These are phyloP conservation scores for Coemansia guatemalensis DNA, from an alignment of 192 early-diverging fungal genomes.

Conservation along the genomic window DNA sequence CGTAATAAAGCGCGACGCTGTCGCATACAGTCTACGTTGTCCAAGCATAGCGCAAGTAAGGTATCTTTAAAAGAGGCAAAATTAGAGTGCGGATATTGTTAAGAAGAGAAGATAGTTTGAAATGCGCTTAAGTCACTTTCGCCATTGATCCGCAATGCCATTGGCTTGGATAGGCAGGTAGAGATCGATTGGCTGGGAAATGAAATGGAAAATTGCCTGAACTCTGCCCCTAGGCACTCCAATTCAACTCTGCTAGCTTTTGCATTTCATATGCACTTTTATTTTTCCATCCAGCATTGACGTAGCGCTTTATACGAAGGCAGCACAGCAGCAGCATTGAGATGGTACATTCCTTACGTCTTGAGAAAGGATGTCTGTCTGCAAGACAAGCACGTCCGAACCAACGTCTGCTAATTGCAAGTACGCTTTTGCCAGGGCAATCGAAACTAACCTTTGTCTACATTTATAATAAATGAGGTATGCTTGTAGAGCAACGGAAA, in stretches of 20 bases:
- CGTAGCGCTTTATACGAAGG: background rate
- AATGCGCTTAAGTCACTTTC: background rate
- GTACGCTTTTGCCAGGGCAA: background rate
- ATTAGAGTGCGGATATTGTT: background rate
- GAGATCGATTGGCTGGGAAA: background rate
- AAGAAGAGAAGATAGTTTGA: background rate
- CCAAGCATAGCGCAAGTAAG: constrained; percentile 19
- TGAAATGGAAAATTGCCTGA: background rate
- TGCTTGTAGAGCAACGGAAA: constrained; percentile 12
- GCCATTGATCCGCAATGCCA: background rate
- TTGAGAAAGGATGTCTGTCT: background rate
- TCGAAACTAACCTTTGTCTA: background rate
- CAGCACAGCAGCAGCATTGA: background rate
- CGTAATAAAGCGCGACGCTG: constrained; percentile 33
- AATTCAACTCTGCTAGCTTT: background rate
- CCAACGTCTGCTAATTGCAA: background rate
- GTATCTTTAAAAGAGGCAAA: background rate
- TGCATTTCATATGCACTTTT: background rate
- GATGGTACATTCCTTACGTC: background rate
- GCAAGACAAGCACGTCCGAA: background rate
- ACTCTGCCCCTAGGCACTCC: background rate
- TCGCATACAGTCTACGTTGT: constrained; percentile 41
- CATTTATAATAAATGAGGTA: background rate
- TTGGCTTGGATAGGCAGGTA: background rate
- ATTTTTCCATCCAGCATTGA: background rate